Evolutionary conservation across 306 rosid species (phyloP), one percentile per base, ranked within the genome.

Genomic region (Medicago lupulina): DNA sequence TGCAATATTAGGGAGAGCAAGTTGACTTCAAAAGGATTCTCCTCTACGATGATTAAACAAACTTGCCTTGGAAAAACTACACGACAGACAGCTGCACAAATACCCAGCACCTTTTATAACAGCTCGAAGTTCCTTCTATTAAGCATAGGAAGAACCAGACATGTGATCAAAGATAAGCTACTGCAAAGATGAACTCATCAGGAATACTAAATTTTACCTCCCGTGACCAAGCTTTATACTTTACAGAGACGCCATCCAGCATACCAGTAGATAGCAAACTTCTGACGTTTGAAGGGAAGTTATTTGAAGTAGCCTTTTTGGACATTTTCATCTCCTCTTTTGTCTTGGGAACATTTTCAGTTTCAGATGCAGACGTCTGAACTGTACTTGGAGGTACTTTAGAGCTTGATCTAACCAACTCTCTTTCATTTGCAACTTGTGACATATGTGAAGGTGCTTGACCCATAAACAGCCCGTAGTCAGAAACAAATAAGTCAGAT

Each of bases 241-340:
- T 92, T 38, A 91, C 95, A 50, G 97, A 84, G 71, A 91, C 90
- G 46, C 95, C 97, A 86, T 92, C 97, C 79, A 89, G 91, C 91
- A 92, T 92, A 17, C 97, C 96, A 25, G 97, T 92, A 23, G 96
- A 92, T 67, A 89, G 78, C 89, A 89, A 84, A 85, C 96, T 89
- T 81, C 88, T 81, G 78, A 89, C 96, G 72, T 88, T 91, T 12
- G 97, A 88, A 53, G 97, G 96, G 85, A 92, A 92, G 76, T 84
- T 89, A 77, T 89, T 92, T 66, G 93, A 82, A 68, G 86, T 71
- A 79, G 71, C 80, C 81, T 88, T 88, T 79, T 82, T 89, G 7
- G 88, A 76, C 57, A 78, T 58, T 85, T 89, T 89, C 11, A 67
- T 76, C 75, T 89, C 89, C 31, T 79, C 90, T 79, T 88, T 86